Base-by-base conservation (phyloP, 2,329 filamentous ascomycete genomes). In the Aspergillus ustus region DNA sequence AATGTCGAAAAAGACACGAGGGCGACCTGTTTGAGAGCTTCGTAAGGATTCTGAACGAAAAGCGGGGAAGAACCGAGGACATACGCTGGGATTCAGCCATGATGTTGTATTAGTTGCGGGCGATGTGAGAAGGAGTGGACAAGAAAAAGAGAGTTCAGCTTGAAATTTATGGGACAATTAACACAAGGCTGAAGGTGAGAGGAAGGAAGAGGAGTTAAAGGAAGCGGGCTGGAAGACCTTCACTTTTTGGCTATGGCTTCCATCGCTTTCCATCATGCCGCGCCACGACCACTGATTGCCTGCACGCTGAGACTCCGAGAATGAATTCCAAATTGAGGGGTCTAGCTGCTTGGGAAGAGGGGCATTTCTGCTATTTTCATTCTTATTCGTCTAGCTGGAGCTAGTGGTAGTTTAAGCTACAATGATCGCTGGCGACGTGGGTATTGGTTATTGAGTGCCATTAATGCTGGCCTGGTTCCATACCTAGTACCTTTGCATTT, bases 1-100 rank as follows among this genome's bases (percentile, higher is more conserved):
- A 75, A 99, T 89, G 82, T 98, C 93, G 78, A 99, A 97, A 83
- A 90, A 99, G 81, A 97, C 93, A 70, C 91, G 89, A 75, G 87
- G 87, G 73, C 91, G 90, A 76, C 83, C 83, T 83, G 52, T 53
- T 64, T 65, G 62, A 68, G 62, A 48, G 52, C 45, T 29, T 45
- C 28, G 54, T 64, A 22, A 64, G 52, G 60, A 22, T 28, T 46
- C 25, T n/a, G 52, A 62, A 59, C 29, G 44, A 20, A 57, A 69
- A 69, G 63, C 66, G 62, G 59, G 59, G 56, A 58, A 37, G 52
- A 53, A 17, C 29, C 20, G 20, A 37, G 40, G 58, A 73, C 70
- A n/a, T 69, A 78, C 75, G 71, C 64, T 71, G 67, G 59, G 74
- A 69, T 49, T 74, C 74, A 60, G 76, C 74, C 77, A 79, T 79